These are phyloP conservation scores for Candida bentonensis DNA, from an alignment of 805 yeast species.

Conservation along the genomic window DNA sequence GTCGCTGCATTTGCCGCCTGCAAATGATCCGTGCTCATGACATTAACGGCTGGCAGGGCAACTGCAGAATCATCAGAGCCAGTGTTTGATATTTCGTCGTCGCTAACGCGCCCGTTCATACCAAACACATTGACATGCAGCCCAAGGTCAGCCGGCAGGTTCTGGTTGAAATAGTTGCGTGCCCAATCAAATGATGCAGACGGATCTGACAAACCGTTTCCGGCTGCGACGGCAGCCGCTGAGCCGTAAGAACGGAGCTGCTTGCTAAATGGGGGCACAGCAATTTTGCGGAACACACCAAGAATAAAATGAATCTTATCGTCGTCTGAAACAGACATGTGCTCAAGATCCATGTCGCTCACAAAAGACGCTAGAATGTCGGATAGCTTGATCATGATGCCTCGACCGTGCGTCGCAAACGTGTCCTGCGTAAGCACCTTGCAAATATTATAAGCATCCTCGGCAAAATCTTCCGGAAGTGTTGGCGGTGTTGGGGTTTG, in stretches of 20 bases:
- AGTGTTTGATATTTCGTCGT: neutral
- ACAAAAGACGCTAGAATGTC: neutral
- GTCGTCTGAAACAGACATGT: neutral
- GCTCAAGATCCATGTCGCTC: neutral
- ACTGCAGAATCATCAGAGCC: neutral
- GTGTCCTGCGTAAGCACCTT: neutral
- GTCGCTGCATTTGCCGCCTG: slow-evolving; percentile 1
- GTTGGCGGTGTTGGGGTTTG: neutral
- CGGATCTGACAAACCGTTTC: neutral
- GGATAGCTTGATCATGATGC: neutral
- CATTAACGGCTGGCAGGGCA: neutral
- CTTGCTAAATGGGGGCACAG: no score
- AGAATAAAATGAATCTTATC: neutral
- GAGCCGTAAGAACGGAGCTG: neutral
- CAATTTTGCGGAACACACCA: neutral
- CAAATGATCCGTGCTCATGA: neutral
- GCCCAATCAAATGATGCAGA: neutral
- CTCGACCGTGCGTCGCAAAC: neutral
- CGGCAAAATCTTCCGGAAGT: neutral
- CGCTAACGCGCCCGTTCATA: neutral
- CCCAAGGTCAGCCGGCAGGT: neutral
- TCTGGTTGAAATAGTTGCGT: neutral
- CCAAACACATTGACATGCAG: neutral
- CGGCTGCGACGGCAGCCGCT: neutral
- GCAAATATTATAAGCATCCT: neutral